These are phyloP conservation scores for Scheffersomyces insectosa DNA, from an alignment of 1,139 yeast genomes.

Conservation along the genomic window DNA sequence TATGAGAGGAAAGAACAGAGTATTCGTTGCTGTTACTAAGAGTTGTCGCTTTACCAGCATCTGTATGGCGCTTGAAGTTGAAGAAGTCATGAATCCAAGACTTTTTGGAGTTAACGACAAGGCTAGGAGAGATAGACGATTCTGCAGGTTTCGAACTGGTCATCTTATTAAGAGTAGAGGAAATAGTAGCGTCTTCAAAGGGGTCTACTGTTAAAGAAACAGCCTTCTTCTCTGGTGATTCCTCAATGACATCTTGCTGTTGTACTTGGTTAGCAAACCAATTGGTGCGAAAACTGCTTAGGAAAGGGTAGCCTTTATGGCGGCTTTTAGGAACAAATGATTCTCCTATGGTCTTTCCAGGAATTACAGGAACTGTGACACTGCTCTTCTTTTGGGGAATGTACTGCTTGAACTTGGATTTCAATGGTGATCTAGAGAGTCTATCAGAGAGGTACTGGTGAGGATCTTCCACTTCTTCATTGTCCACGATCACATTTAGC, in stretches of 20 bases:
- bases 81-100: constrained; percentile 21
- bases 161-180: neutral
- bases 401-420: neutral
- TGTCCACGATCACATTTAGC: neutral
- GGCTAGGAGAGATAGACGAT: constrained; percentile 2
- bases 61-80: constrained; percentile 4
- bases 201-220: neutral
- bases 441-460: neutral
- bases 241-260: neutral
- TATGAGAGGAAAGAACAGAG: constrained; percentile 14
- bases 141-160: neutral
- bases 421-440: constrained; percentile 1
- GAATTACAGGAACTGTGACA: constrained; percentile 1
- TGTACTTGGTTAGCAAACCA: constrained; percentile 1
- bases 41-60: neutral
- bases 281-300: neutral
- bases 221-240: neutral
- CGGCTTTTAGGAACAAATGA: neutral
- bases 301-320: neutral
- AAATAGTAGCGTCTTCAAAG: neutral
- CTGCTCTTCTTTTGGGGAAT: neutral
- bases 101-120: constrained; percentile 8
- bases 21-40: constrained; percentile 1
- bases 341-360: constrained; percentile 5
- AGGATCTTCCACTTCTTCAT: constrained; percentile 1